A percentile compares a stretch with the other conserved stretches of the same genome.
Evolutionary conservation across 2,329 filamentous ascomycete genomes (phyloP).

Genomic region (Colletotrichum eleusines): DNA sequence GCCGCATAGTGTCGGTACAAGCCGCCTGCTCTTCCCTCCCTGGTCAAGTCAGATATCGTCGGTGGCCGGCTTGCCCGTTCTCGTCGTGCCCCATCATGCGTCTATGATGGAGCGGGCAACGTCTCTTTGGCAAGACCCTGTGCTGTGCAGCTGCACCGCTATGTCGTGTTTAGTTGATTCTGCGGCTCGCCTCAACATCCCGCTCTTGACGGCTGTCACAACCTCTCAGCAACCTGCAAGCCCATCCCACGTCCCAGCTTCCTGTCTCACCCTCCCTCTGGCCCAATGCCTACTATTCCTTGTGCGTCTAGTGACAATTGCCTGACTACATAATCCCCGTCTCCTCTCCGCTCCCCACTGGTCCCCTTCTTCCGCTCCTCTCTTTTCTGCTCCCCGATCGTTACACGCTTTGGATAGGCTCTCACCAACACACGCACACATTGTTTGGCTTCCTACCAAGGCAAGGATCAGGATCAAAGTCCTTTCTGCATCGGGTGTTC

Average conservation of each 20-base stretch:
- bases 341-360: conserved; percentile 1
- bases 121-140: neutral
- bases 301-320: conserved; percentile 23
- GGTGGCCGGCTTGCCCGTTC: conserved; percentile 5
- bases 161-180: conserved; percentile 11
- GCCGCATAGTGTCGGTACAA: conserved; percentile 36
- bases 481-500: conserved; percentile 37
- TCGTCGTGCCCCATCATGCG: conserved; percentile 7
- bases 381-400: conserved; percentile 10
- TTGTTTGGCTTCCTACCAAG: conserved; percentile 34
- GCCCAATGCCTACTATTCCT: conserved; percentile 12
- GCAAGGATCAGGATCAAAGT: conserved; percentile 31
- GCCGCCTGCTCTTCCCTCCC: conserved; percentile 11
- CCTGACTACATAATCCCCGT: conserved; percentile 38
- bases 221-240: conserved; percentile 23
- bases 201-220: conserved; percentile 6
- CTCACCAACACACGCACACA: conserved; percentile 18
- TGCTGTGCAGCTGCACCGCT: neutral
- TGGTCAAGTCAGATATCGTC: neutral
- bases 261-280: conserved; percentile 38
- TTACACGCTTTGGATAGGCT: conserved; percentile 39
- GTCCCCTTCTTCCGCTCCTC: conserved; percentile 10
- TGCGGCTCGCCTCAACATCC: conserved; percentile 25
- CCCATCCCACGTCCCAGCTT: conserved; percentile 19
- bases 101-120: neutral